Evolutionary conservation across 495 filamentous ascomycete genomes (phyloP).

Genomic region (Lindgomyces ingoldianus): DNA sequence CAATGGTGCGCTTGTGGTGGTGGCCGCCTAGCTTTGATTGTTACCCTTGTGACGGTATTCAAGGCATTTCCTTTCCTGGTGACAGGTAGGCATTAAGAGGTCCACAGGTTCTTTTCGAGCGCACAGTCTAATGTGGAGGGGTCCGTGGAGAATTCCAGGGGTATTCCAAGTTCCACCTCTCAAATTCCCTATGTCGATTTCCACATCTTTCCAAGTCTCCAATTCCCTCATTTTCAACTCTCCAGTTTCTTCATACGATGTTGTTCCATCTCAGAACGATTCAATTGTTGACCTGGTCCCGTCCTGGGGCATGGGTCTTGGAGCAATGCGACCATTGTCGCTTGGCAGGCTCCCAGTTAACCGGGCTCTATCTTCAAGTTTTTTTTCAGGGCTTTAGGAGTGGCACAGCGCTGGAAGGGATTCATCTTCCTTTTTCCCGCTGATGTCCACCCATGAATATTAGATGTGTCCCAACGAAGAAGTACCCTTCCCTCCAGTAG

Average conservation of each 20-base stretch:
- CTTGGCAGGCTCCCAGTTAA: constrained; percentile 7
- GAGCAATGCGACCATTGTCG: no score
- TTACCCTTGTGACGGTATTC: not conserved
- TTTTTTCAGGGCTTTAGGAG: not conserved
- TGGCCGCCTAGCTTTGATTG: not conserved
- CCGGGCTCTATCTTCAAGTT: not conserved
- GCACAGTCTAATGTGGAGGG: not conserved
- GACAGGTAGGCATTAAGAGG: not conserved
- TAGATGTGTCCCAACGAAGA: not conserved
- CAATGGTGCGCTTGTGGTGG: not conserved
- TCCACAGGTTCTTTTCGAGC: not conserved
- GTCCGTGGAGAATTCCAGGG: not conserved
- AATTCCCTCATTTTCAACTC: no score
- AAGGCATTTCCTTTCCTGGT: not conserved
- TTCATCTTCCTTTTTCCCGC: not conserved
- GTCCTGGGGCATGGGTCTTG: no score
- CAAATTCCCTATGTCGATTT: not conserved
- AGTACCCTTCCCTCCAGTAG: not conserved
- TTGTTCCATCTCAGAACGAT: no score
- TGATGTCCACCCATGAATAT: not conserved
- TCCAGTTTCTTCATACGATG: no score
- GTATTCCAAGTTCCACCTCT: not conserved
- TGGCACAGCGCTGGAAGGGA: not conserved
- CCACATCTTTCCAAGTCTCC: no score
- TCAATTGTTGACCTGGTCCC: no score